These are phyloP conservation scores for Lichtheimia ornata DNA, from an alignment of 371 early-diverging fungal species.

Conservation along the genomic window DNA sequence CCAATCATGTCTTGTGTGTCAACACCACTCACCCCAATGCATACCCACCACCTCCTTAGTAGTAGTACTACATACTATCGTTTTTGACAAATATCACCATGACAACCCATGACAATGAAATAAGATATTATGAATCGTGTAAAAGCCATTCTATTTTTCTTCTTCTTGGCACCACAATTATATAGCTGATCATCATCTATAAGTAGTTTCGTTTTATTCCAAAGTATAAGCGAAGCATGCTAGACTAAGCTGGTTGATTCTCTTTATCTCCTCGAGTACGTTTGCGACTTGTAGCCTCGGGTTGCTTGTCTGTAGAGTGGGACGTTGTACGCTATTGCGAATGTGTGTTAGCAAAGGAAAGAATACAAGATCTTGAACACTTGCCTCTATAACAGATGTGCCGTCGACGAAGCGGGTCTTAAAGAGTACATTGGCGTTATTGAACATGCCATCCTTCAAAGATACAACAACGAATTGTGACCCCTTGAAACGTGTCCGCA, in stretches of 20 bases:
- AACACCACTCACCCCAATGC: too few species aligned
- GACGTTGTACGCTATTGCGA: conserved; percentile 14
- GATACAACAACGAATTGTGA: conserved; percentile 99
- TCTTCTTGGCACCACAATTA: too few species aligned
- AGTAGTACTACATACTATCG: too few species aligned
- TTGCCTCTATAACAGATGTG: conserved; percentile 89
- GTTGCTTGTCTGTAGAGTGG: conserved; percentile 4
- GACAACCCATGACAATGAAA: too few species aligned
- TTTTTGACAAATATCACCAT: too few species aligned
- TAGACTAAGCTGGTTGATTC: conserved; percentile 11
- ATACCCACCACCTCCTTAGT: too few species aligned
- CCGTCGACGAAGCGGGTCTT: conserved; percentile 96
- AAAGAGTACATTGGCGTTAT: conserved; percentile 98
- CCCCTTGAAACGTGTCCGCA: conserved; percentile 94
- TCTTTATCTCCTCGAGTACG: conserved; percentile 17
- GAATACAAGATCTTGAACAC: background rate
- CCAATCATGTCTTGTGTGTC: too few species aligned
- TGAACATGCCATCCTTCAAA: conserved; percentile 99
- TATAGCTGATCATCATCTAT: too few species aligned
- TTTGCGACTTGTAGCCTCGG: conserved; percentile 10
- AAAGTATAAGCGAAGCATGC: too few species aligned
- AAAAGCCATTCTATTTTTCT: too few species aligned
- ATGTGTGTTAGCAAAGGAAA: background rate
- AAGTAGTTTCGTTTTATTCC: too few species aligned
- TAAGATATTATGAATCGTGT: too few species aligned